Base-by-base conservation (phyloP, 768 basidiomycete genomes). In the Russula lepida region DNA sequence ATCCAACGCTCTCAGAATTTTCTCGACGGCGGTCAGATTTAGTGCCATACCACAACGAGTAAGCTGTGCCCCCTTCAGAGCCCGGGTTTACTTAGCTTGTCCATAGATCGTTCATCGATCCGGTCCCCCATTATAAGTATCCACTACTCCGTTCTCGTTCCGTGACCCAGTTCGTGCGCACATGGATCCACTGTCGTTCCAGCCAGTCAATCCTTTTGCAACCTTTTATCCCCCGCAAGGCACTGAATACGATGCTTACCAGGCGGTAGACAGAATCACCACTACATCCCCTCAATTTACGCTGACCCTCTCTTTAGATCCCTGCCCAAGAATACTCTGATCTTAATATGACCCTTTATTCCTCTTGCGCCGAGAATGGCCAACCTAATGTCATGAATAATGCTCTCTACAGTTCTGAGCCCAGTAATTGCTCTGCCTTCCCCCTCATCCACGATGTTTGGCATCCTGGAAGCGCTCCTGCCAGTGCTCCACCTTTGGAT, bases 71-170 rank as follows among this genome's bases (percentile, higher is more conserved):
- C 46, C 6, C 47, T 62, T 62, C 50, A 43, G 55, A 28, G 9
- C 25, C 55, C 60, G 56, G 60, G 50, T 57, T 52, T 51, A 52
- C 39, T 52, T 44, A 43, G n/a, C 5, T 13, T 44, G 15, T 61
- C 44, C 49, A 30, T 53, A 35, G 35, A 57, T 39, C 60, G 60
- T 57, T 53, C 56, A 53, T 62, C 60, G 51, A 46, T 28, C 60
- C 56, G 60, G 60, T 57, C 60, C 41, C 41, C 59, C 56, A 57
- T 52, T 62, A 62, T 62, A 62, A 62, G 60, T 62, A 62, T 62
- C 60, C 56, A 25, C 33, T 9, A 7, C 60, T 46, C 60, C 56
- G 15, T 62, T 57, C 60, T 57, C 54, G 58, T 43, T 17, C 32
- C 41, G 6, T 44, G 6, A 19, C 28, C 37, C 48, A 30, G 13